Base-by-base conservation (phyloP, 1,284 basidiomycete genomes). In the Leccinum discolor region DNA sequence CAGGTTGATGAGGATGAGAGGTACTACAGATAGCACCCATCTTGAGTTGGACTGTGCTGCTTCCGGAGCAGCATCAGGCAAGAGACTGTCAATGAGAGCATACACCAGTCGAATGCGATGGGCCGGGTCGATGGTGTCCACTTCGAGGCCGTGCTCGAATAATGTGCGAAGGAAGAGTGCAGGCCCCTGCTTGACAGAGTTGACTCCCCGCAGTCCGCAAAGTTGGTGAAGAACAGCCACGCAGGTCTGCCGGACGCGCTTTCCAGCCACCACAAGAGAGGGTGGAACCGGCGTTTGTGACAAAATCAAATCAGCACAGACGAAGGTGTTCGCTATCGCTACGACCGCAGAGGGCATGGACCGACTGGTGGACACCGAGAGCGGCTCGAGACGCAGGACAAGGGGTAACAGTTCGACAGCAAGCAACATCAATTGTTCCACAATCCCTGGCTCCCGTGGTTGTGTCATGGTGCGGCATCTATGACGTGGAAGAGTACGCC, bases 11-110 rank as follows among this genome's bases (percentile, higher is more conserved):
- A 91, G 78, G 29, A 87, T 73, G 35, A 78, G 81, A 0, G 90
- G 88, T 32, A 93, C 76, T 8, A 90, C 82, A n/a, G 76, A 77
- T 1, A 80, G 78, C 0, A 84, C 74, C 88, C 88, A 92, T 68
- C 77, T 69, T 7, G 77, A 72, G 18, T 71, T 74, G 56, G 75
- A 74, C 40, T 74, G 72, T 7, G 74, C 73, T 65, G 64, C 65
- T 62, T 69, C 80, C 67, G 73, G 57, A 23, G 60, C 21, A 18
- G 65, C 40, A 0, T 62, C 63, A n/a, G 88, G 88, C 1, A 92
- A 77, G 40, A 90, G 73, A 66, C 80, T 78, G 70, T 89, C 84
- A 50, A 91, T 71, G 58, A 93, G 78, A 59, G 77, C 77, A 70
- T 86, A 86, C 3, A 86, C 77, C 69, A 89, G 88, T 23, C 80